Percentiles rank a stretch among this genome's conserved stretches.
Evolutionary conservation across 495 filamentous ascomycete genomes (phyloP).

Genomic region (Penicillium bovifimosum): DNA sequence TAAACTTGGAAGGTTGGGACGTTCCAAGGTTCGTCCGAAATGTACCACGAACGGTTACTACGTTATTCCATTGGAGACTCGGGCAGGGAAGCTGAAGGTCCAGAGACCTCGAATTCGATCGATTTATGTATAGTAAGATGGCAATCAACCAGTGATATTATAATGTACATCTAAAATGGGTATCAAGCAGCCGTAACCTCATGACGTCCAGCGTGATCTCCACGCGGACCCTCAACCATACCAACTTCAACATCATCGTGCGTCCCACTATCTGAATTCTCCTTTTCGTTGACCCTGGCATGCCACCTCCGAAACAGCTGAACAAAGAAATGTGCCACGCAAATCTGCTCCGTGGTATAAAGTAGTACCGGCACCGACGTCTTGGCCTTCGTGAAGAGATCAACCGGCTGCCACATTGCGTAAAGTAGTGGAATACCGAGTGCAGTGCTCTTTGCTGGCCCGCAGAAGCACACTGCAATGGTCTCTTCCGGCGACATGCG

Average conservation of each 20-base stretch:
- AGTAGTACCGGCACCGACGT: conserved; percentile 50
- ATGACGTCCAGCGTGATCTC: neutral
- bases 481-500: conserved; percentile 43
- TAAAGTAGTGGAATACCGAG: conserved; percentile 49
- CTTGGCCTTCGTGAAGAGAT: conserved; percentile 45
- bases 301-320: conserved; percentile 48
- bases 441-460: conserved; percentile 52
- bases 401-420: conserved; percentile 48
- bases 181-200: conserved; percentile 3
- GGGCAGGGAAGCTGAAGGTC: no score
- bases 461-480: conserved; percentile 53
- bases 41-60: no score
- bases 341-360: conserved; percentile 54
- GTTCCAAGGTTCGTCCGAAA: no score
- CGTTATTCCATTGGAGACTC: no score
- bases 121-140: no score
- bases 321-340: conserved; percentile 50
- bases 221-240: conserved; percentile 7
- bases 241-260: conserved; percentile 3
- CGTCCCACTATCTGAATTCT: conserved; percentile 10
- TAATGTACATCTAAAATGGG: neutral
- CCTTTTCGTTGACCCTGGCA: conserved; percentile 26
- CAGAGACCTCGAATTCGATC: no score
- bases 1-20: no score
- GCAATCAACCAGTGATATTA: neutral